phyloP scores from a whole-genome alignment of 169 alveolate species.

The Perkinsus chesapeaki region DNA sequence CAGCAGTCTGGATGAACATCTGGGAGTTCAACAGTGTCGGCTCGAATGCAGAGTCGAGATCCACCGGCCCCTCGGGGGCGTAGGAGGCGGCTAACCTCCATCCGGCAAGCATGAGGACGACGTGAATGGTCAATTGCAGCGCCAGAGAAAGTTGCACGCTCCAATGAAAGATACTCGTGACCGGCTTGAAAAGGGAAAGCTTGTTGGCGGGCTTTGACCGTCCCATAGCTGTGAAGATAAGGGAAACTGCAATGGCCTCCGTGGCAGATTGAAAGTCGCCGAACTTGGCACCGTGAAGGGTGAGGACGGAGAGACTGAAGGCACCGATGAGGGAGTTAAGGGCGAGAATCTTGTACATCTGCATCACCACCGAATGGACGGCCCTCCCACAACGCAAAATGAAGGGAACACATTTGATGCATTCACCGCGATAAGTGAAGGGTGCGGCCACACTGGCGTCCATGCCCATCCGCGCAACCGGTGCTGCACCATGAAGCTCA shows the following conservation, averaged over 20 bases:
- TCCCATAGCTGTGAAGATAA: slow-evolving; percentile 50
- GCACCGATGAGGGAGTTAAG: slow-evolving; percentile 88
- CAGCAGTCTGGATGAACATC: slow-evolving; percentile 59
- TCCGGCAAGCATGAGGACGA: slow-evolving; percentile 12
- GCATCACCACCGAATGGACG: slow-evolving; percentile 84
- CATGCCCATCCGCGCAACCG: slow-evolving; percentile 2
- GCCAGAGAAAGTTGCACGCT: not conserved
- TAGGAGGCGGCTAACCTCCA: not conserved
- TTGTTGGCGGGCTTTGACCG: slow-evolving; percentile 30
- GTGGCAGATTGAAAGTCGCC: slow-evolving; percentile 91
- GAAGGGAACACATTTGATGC: slow-evolving; percentile 80
- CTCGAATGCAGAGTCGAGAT: slow-evolving; percentile 66
- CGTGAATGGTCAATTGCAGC: not conserved
- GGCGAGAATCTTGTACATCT: slow-evolving; percentile 92
- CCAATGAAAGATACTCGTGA: slow-evolving; percentile 3
- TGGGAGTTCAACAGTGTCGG: slow-evolving; percentile 75
- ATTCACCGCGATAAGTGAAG: slow-evolving; percentile 84
- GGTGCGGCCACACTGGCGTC: slow-evolving; percentile 98
- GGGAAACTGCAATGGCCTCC: slow-evolving; percentile 34
- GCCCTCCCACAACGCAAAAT: slow-evolving; percentile 81
- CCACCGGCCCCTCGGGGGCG: slow-evolving; percentile 10
- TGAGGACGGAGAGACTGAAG: slow-evolving; percentile 83
- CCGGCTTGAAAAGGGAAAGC: slow-evolving; percentile 40
- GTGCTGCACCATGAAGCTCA: not conserved
- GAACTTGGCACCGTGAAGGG: slow-evolving; percentile 92